Evolutionary conservation across 2,329 filamentous ascomycete species (phyloP), one percentile per base, ranked within the genome.

Genomic region (Cytospora mali): DNA sequence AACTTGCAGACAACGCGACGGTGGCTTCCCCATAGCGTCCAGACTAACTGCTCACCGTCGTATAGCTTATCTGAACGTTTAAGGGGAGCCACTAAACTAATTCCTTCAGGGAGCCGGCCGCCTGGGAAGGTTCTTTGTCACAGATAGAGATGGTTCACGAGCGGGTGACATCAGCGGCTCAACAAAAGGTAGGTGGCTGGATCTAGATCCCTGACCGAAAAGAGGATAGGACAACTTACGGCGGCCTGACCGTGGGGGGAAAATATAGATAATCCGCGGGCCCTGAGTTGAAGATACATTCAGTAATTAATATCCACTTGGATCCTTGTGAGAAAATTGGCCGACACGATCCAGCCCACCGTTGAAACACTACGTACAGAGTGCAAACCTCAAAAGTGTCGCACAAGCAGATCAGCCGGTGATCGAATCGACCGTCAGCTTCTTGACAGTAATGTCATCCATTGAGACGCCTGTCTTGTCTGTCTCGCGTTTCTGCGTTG

Each of bases 321-420:
- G n/a, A n/a, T n/a, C n/a, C n/a, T n/a, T n/a, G n/a, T n/a, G n/a
- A n/a, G n/a, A n/a, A n/a, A n/a, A n/a, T n/a, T n/a, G n/a, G n/a
- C n/a, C n/a, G n/a, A n/a, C n/a, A n/a, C n/a, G n/a, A n/a, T n/a
- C n/a, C n/a, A n/a, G n/a, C n/a, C n/a, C n/a, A n/a, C n/a, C n/a
- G n/a, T n/a, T 18, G 42, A 9, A 21, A 11, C 42, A 18, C 18
- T 46, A 7, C 6, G 21, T 46, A 23, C 13, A 59, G 10, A 11
- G 31, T 60, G 50, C 39, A 33, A 49, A 39, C 39, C 42, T 25
- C n/a, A n/a, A n/a, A n/a, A n/a, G n/a, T n/a, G n/a, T n/a, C n/a
- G n/a, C n/a, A n/a, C n/a, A n/a, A n/a, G n/a, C n/a, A 29, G 10
- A 11, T 18, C 21, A 54, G 33, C 27, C 33, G n/a, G 49, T 18